phyloP scores from a whole-genome alignment of 2,329 filamentous ascomycete species.

The Plenodomus biglobosus region DNA sequence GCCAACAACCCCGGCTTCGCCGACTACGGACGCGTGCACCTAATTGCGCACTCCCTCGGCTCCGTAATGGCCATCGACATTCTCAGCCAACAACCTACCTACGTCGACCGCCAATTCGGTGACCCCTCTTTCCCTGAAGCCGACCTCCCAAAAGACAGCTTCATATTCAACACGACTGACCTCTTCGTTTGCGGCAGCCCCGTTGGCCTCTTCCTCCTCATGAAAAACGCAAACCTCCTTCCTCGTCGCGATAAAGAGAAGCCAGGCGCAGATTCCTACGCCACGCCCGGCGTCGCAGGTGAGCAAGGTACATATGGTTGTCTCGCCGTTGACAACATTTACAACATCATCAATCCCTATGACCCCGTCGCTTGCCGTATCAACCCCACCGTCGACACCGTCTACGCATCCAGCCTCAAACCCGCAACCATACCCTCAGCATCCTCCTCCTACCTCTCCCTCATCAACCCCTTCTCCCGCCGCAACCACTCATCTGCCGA shows the following conservation, averaged over 20 bases:
- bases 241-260: slow-evolving; percentile 78
- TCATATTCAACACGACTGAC: slow-evolving; percentile 90
- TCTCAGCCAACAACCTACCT: slow-evolving; percentile 82
- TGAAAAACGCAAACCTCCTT: slow-evolving; percentile 71
- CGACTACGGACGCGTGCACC: slow-evolving; percentile 78
- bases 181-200: slow-evolving; percentile 90
- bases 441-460: slow-evolving; percentile 52
- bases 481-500: slow-evolving; percentile 29
- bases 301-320: slow-evolving; percentile 82
- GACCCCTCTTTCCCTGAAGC: slow-evolving; percentile 44
- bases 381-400: slow-evolving; percentile 83
- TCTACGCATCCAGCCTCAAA: slow-evolving; percentile 75
- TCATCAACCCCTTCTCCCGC: slow-evolving; percentile 49
- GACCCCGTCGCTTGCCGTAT: slow-evolving; percentile 87
- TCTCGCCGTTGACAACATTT: slow-evolving; percentile 91
- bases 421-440: slow-evolving; percentile 77
- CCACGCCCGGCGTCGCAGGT: slow-evolving; percentile 65
- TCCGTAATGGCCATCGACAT: slow-evolving; percentile 95
- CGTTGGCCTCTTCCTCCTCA: slow-evolving; percentile 85
- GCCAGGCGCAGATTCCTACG: slow-evolving; percentile 66
- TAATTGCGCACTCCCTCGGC: slow-evolving; percentile 90
- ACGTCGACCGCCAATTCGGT: slow-evolving; percentile 53
- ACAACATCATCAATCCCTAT: slow-evolving; percentile 81
- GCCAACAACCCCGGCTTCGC: slow-evolving; percentile 87
- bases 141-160: slow-evolving; percentile 56